These are phyloP conservation scores for Lachancea quebecensis DNA, from an alignment of 805 yeast species.

Conservation along the genomic window DNA sequence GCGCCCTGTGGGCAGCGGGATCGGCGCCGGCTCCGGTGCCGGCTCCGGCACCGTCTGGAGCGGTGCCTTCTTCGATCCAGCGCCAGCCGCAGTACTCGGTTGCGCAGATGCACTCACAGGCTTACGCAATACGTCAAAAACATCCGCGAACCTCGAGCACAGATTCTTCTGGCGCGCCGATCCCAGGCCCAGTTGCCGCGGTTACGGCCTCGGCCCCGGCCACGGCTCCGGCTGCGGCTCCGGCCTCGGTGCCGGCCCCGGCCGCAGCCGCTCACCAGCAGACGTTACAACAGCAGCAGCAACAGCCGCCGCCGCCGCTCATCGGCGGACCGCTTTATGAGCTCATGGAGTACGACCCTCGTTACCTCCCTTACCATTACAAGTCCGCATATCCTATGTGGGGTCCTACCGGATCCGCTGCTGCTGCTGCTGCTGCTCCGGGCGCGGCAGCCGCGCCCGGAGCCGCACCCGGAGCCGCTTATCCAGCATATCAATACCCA, in stretches of 20 bases:
- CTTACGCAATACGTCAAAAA: not conserved
- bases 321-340: not conserved
- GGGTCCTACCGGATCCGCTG: not conserved
- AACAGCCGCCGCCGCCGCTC: constrained; percentile 8
- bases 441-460: too few species aligned
- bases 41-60: not conserved
- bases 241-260: not conserved
- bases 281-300: constrained; percentile 6
- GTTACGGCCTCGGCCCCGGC: not conserved
- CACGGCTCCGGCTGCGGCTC: not conserved
- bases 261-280: not conserved
- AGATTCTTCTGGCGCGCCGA: not conserved
- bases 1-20: too few species aligned
- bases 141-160: not conserved
- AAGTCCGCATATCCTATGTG: not conserved
- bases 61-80: not conserved
- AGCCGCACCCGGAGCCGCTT: too few species aligned
- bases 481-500: too few species aligned
- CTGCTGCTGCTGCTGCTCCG: constrained; percentile 1
- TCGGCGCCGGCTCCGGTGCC: not conserved
- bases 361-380: not conserved
- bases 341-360: constrained; percentile 2
- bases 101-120: not conserved
- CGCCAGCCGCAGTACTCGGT: not conserved
- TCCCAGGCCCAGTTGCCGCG: too few species aligned